Evolutionary conservation across 345 rosid genomes (phyloP), one percentile per base, ranked within the genome.

Genomic region (Crucihimalaya himalaica): DNA sequence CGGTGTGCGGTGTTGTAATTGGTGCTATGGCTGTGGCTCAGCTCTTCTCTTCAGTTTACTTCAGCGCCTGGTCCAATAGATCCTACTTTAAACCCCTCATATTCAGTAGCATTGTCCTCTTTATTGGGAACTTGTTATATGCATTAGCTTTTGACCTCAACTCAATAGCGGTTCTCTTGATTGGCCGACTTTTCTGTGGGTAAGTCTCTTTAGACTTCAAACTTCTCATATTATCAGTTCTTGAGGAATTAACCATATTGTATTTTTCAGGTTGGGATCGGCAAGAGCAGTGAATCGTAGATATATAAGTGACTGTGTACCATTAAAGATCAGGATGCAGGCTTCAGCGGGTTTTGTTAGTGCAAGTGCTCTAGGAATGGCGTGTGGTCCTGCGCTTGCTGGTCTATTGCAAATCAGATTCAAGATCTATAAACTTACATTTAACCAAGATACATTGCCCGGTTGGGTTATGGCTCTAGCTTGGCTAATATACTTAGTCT

Each of bases 321-420:
- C 99, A 8, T 79, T 87, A 71, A 92, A 81, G 80, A 77, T 88
- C 53, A 92, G 99, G 37, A 85, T 95, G 99, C 96, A 95, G 70
- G 97, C 99, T 74, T 95, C 99, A 10, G 97, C 99, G 0, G 99
- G 93, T 68, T 95, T 95, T 83, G 99, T 95, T 45, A 95, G 99
- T 83, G 99, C 99, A 70, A 95, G 99, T 88, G 99, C 99, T 74
- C 79, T 95, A n/a, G 97, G 99, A 72, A 92, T 95, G 98, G 99
- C 99, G 21, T 90, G 96, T 81, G 99, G 99, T 81, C 99, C 99
- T 56, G 97, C 96, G 53, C 89, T 95, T 77, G 97, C 98, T 72
- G 99, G 97, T 72, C 43, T 95, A 60, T 87, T 95, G 59, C 99
- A 95, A 73, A 84, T 74, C 3, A 82, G 84, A 63, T 95, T 95